These are phyloP conservation scores for Puccinia horiana DNA, from an alignment of 1,284 basidiomycete genomes.

Conservation along the genomic window DNA sequence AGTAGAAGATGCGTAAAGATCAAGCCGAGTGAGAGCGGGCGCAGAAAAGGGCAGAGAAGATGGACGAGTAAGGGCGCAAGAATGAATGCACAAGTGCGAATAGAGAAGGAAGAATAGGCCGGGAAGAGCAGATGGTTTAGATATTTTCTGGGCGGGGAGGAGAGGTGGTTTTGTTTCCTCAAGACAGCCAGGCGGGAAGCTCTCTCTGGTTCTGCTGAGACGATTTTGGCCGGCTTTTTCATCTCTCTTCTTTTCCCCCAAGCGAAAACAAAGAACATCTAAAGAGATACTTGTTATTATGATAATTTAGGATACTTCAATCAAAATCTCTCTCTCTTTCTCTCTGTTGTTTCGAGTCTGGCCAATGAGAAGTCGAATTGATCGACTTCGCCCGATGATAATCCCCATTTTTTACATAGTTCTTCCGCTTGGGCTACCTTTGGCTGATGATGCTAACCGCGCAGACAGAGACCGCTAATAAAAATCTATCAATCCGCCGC, in stretches of 20 bases:
- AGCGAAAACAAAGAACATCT: conserved; percentile 11
- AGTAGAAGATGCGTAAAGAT: neutral
- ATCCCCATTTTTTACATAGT: too few relatives aligned
- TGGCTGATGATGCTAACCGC: too few relatives aligned
- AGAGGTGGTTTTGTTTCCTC: neutral
- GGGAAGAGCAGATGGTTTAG: neutral
- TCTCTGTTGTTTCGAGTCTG: neutral
- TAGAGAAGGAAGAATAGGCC: neutral
- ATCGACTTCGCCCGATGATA: too few relatives aligned
- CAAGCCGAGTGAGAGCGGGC: neutral
- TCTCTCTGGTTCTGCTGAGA: neutral
- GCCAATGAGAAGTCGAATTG: too few relatives aligned
- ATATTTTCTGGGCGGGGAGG: neutral
- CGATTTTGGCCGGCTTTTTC: neutral
- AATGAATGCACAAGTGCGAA: neutral
- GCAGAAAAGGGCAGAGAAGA: neutral
- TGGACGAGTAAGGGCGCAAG: neutral
- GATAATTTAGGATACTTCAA: neutral
- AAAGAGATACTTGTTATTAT: too few relatives aligned
- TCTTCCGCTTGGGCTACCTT: too few relatives aligned
- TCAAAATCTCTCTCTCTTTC: neutral
- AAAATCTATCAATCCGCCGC: too few relatives aligned
- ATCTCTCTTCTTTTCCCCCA: neutral
- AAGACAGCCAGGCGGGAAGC: neutral
- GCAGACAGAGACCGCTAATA: too few relatives aligned